phyloP scores from a whole-genome alignment of 805 yeast species.

The Ogataea trehaloabstinens region DNA sequence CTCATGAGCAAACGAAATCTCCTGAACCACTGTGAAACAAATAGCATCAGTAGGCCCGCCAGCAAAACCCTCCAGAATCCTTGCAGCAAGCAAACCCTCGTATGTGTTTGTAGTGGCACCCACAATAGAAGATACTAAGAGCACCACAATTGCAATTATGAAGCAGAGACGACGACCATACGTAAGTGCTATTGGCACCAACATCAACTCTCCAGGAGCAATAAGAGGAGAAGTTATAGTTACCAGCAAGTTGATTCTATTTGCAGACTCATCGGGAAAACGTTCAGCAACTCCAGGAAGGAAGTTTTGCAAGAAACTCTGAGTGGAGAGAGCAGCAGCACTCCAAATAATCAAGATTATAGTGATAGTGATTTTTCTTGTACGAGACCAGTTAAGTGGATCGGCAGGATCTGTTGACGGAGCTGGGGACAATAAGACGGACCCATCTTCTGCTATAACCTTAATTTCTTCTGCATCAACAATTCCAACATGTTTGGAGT shows the following conservation, averaged over 20 bases:
- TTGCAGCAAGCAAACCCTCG: conserved; percentile 3
- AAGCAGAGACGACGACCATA: conserved; percentile 5
- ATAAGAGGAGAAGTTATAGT: conserved; percentile 3
- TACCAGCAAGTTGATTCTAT: conserved; percentile 2
- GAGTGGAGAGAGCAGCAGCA: conserved; percentile 3
- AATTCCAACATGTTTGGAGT: not conserved
- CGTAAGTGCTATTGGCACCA: conserved; percentile 4
- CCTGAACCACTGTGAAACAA: conserved; percentile 7
- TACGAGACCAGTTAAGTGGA: conserved; percentile 4
- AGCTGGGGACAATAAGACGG: conserved; percentile 1
- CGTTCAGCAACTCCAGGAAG: conserved; percentile 3
- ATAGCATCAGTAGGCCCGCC: conserved; percentile 7
- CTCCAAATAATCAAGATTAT: conserved; percentile 2
- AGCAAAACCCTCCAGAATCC: conserved; percentile 5
- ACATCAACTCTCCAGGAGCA: conserved; percentile 3
- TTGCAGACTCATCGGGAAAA: conserved; percentile 2
- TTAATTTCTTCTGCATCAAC: not conserved
- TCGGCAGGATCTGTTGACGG: conserved; percentile 5
- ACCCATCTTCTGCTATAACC: conserved; percentile 2
- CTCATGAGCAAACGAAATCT: conserved; percentile 6
- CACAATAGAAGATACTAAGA: conserved; percentile 4
- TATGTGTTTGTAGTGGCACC: conserved; percentile 6
- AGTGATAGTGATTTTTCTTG: conserved; percentile 1
- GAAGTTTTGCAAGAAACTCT: conserved; percentile 3
- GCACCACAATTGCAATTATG: conserved; percentile 1